Percentiles rank a stretch among this genome's conserved stretches.
phyloP scores from a whole-genome alignment of 163 green algal genomes.

The Prototheca cutis region DNA sequence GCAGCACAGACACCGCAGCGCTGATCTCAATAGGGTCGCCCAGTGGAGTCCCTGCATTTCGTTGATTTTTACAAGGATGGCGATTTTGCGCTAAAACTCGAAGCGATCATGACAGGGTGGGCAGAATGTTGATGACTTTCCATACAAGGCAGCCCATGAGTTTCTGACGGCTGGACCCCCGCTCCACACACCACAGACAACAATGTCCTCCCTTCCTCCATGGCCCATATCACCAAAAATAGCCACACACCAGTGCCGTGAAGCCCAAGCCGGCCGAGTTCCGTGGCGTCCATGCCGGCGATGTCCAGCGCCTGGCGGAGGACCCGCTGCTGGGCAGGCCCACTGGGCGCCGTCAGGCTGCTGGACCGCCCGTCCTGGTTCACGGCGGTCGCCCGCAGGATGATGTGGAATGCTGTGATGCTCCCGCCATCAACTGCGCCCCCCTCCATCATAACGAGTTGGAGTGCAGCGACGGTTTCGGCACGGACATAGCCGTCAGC shows the following conservation, averaged over 20 bases:
- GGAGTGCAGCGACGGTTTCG: slow-evolving; percentile 41
- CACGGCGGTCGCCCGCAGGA: slow-evolving; percentile 15
- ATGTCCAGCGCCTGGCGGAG: slow-evolving; percentile 7
- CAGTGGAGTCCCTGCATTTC: slow-evolving; percentile 40
- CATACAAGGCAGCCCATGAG: no score
- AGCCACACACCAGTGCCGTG: slow-evolving; percentile 51
- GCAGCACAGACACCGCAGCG: slow-evolving; percentile 45
- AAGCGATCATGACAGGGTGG: no score
- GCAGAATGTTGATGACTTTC: no score
- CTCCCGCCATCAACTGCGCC: neutral
- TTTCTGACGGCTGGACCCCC: no score
- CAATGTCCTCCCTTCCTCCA: no score
- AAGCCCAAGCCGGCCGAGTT: slow-evolving; percentile 35
- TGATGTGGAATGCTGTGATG: neutral
- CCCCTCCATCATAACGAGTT: slow-evolving; percentile 27
- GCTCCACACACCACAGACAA: no score
- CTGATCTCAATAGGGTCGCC: slow-evolving; percentile 78
- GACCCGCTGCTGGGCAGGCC: slow-evolving; percentile 20
- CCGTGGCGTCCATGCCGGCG: neutral
- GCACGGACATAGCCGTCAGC: slow-evolving; percentile 77
- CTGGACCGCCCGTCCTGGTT: slow-evolving; percentile 44
- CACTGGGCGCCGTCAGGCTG: slow-evolving; percentile 37
- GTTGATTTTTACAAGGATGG: no score
- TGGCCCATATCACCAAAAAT: no score
- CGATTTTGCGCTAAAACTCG: no score